A percentile compares a stretch with the other conserved stretches of the same genome.
Evolutionary conservation across 352 stramenopile species (phyloP).

Genomic region (Globisporangium spinosum): DNA sequence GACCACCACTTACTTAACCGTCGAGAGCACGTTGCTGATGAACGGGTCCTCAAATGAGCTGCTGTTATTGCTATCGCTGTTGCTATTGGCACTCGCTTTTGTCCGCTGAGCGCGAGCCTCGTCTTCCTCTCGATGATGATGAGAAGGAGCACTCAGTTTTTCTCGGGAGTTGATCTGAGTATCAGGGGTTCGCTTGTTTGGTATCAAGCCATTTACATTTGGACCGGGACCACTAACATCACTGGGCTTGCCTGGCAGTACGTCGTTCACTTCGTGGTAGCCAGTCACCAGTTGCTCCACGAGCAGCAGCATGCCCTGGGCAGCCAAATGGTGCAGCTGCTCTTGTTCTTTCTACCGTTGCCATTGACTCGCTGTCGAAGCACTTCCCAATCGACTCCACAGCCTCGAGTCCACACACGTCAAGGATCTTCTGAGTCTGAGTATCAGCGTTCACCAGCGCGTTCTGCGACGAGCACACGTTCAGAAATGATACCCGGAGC

Average conservation of each 20-base stretch:
- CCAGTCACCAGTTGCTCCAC: conserved; percentile 93
- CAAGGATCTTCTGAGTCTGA: conserved; percentile 78
- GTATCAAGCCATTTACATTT: background rate
- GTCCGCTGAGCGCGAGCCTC: background rate
- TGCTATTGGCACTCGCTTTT: background rate
- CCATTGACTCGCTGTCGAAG: conserved; percentile 27
- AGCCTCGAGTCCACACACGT: conserved; percentile 40
- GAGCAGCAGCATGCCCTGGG: conserved; percentile 73
- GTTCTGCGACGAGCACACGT: conserved; percentile 86
- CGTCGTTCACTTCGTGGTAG: conserved; percentile 90
- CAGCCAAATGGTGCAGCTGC: conserved; percentile 77
- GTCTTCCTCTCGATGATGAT: background rate
- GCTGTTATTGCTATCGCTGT: background rate
- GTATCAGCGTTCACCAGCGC: conserved; percentile 75
- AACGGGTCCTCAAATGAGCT: conserved; percentile 85
- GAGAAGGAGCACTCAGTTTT: background rate
- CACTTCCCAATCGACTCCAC: conserved; percentile 79
- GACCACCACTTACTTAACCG: conserved; percentile 42
- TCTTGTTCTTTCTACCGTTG: conserved; percentile 5
- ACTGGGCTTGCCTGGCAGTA: conserved; percentile 24
- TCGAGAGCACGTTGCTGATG: conserved; percentile 80
- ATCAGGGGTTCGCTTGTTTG: background rate
- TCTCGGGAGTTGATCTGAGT: background rate
- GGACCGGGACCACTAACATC: background rate
- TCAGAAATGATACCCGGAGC: conserved; percentile 82